Conservation (phyloP, 768 basidiomycete species). For the Leccinellum rugosiceps region DNA sequence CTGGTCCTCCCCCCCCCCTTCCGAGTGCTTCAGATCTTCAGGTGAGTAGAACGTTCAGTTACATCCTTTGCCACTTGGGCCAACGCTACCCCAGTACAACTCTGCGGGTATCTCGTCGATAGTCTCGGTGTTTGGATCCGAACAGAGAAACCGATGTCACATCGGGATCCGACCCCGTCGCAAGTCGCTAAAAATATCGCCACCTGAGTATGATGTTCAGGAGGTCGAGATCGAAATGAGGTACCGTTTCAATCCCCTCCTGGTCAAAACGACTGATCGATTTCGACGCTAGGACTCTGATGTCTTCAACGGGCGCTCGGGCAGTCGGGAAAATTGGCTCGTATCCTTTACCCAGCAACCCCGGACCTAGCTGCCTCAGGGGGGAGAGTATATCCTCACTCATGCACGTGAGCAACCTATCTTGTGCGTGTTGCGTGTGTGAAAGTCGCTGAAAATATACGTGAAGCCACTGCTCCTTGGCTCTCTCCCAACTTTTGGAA, state of each 20-base stretch:
- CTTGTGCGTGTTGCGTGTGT: too few relatives aligned
- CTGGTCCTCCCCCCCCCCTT: conserved; percentile 39
- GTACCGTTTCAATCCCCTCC: conserved; percentile 7
- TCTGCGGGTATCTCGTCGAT: conserved; percentile 54
- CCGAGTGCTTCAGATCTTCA: conserved; percentile 42
- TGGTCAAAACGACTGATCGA: background rate
- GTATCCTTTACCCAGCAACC: conserved; percentile 30
- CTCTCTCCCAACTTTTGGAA: conserved; percentile 35
- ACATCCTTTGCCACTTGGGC: background rate
- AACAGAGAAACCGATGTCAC: conserved; percentile 37
- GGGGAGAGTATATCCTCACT: conserved; percentile 32
- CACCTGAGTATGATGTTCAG: conserved; percentile 43
- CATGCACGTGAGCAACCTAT: conserved; percentile 32
- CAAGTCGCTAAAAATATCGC: conserved; percentile 42
- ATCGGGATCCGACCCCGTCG: conserved; percentile 29
- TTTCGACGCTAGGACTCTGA: conserved; percentile 50
- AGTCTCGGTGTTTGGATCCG: conserved; percentile 52
- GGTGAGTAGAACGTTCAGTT: conserved; percentile 24
- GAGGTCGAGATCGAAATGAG: conserved; percentile 54
- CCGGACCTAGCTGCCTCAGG: conserved; percentile 30
- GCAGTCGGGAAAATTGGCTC: conserved; percentile 47
- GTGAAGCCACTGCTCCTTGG: conserved; percentile 43
- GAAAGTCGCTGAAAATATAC: too few relatives aligned
- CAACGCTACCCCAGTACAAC: conserved; percentile 35
- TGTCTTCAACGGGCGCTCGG: conserved; percentile 40